Evolutionary conservation across 345 rosid species (phyloP), one percentile per base, ranked within the genome.

Genomic region (Kandelia obovata): DNA sequence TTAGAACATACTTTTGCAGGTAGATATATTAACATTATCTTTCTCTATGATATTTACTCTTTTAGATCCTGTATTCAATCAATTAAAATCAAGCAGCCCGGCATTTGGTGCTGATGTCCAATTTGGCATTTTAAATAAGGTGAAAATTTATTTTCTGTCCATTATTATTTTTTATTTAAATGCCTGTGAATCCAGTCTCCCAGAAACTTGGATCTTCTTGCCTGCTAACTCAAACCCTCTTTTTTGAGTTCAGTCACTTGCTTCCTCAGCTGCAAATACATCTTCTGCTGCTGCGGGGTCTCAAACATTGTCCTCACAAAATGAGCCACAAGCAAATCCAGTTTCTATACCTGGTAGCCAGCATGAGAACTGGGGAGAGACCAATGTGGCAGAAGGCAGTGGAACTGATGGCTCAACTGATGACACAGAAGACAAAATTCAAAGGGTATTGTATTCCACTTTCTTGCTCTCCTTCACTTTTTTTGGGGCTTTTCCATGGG

Each of bases 391-490:
- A 34, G 96, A 91, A 76, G 86, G 89, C 52, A 91, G 98, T 78
- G 87, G 86, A 78, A 91, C 95, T 47, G 96, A 91, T 78, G 84
- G 79, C 60, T 93, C 97, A 70, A 84, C 96, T 49, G 97, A 91
- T 37, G 97, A 91, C 69, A 85, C 96, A 31, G 98, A 91, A 72
- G 94, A 88, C 70, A 87, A 85, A 84, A 86, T 82, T 81, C 91
- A 67, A 66, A 83, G 87, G 94, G 98, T 93, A 77, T 79, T 35
- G 53, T 57, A 19, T 35, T 57, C 55, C n/a, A 27, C 43, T 16
- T 27, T 17, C 28, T 62, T 21, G 28, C 6, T 32, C 23, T 30
- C 37, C 28, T 51, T 52, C 26, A 0, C 27, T 39, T 21, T 59
- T 61, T 30, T 32, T 6, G 0, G 49, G 49, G 17, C 49, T 43